Conservation (phyloP, 2,329 filamentous ascomycete species). For the Fusarium dimerum region DNA sequence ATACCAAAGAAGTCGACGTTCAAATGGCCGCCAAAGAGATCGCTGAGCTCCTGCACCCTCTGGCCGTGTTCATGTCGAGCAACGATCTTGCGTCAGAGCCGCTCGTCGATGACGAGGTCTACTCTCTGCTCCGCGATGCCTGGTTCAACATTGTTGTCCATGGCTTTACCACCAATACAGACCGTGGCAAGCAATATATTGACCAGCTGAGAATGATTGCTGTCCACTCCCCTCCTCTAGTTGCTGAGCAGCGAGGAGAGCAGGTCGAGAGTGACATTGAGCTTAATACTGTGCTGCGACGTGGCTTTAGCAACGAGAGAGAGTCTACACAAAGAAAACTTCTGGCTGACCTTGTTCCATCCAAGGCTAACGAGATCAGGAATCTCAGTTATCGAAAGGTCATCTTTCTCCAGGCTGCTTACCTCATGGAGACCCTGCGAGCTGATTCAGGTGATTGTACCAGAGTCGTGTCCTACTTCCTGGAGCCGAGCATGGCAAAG, state of each 20-base stretch:
- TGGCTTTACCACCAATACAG: conserved; percentile 77
- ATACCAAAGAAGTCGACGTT: conserved; percentile 74
- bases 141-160: conserved; percentile 99
- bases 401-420: conserved; percentile 88
- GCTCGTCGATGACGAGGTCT: conserved; percentile 64
- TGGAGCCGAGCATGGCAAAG: conserved; percentile 81
- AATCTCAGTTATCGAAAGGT: conserved; percentile 84
- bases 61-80: conserved; percentile 79
- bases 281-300: conserved; percentile 86
- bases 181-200: conserved; percentile 70
- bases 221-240: conserved; percentile 80
- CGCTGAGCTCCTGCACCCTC: conserved; percentile 78
- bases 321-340: conserved; percentile 79
- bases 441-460: conserved; percentile 88
- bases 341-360: conserved; percentile 72
- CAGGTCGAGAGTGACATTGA: conserved; percentile 96
- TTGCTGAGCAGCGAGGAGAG: conserved; percentile 85
- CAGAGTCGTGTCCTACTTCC: conserved; percentile 85
- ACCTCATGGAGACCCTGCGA: conserved; percentile 85
- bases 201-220: conserved; percentile 83
- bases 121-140: conserved; percentile 78
- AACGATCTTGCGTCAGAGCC: conserved; percentile 56
- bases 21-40: conserved; percentile 86
- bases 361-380: conserved; percentile 76
- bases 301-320: conserved; percentile 80